A percentile compares a stretch with the other conserved stretches of the same genome.
Conservation (phyloP, 495 filamentous ascomycete genomes). For the Penicillium bovifimosum region DNA sequence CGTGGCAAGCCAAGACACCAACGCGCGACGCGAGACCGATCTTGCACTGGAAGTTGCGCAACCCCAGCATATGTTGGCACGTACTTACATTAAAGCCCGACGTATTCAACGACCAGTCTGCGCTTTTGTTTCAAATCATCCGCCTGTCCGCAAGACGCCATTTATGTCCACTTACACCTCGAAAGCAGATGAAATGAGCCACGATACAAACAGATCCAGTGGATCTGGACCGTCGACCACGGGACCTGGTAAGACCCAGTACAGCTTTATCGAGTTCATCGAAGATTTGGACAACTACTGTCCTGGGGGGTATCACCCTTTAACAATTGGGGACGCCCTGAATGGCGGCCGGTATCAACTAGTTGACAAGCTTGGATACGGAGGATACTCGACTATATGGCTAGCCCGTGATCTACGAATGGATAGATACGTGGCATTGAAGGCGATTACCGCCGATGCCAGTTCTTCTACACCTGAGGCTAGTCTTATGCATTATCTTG, state of each 20-base stretch:
- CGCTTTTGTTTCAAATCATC: too few relatives aligned
- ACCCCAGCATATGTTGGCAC: too few relatives aligned
- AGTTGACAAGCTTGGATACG: constrained; percentile 39
- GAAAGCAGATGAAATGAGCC: too few relatives aligned
- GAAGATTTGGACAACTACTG: constrained; percentile 32
- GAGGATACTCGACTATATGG: constrained; percentile 42
- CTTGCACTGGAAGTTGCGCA: too few relatives aligned
- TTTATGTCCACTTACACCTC: too few relatives aligned
- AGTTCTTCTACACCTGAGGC: constrained; percentile 8
- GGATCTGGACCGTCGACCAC: background rate
- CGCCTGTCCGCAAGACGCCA: too few relatives aligned
- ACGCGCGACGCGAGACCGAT: too few relatives aligned
- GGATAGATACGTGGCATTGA: constrained; percentile 16
- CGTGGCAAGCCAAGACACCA: too few relatives aligned
- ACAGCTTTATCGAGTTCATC: constrained; percentile 13
- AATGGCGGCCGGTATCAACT: constrained; percentile 31
- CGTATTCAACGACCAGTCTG: too few relatives aligned
- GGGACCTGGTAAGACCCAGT: constrained; percentile 5
- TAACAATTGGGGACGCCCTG: constrained; percentile 31
- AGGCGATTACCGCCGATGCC: constrained; percentile 18
- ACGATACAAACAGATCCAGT: too few relatives aligned
- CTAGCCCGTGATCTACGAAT: constrained; percentile 30
- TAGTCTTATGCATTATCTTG: constrained; percentile 9
- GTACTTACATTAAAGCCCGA: too few relatives aligned
- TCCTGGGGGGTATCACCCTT: constrained; percentile 39